A percentile compares a stretch with the other conserved stretches of the same genome.
Evolutionary conservation across 177 flowering plant species (phyloP).

Genomic region (Tripterygium wilfordii): DNA sequence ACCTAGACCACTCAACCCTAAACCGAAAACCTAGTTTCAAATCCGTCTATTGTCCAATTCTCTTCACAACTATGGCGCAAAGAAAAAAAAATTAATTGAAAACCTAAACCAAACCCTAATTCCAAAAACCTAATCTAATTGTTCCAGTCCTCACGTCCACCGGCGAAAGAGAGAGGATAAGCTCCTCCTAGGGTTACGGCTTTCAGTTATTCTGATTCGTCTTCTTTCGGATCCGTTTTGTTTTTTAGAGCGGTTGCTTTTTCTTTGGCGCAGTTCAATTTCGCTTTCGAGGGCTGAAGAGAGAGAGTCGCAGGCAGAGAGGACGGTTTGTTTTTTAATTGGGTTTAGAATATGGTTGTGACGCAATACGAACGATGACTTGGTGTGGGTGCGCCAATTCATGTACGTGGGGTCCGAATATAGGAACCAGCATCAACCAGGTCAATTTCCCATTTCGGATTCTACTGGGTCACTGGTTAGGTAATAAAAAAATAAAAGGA

Average conservation of each 20-base stretch:
- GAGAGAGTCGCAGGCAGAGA: slow-evolving; percentile 31
- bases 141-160: neutral
- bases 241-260: slow-evolving; percentile 15
- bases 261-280: slow-evolving; percentile 14
- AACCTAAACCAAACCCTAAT: slow-evolving; percentile 14
- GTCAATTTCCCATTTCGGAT: no score
- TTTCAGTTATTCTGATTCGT: slow-evolving; percentile 24
- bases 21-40: slow-evolving; percentile 9
- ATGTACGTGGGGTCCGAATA: no score
- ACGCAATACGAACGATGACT: no score
- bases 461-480: no score
- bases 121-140: neutral
- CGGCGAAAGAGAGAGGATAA: slow-evolving; percentile 7
- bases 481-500: no score
- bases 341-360: no score
- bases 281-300: slow-evolving; percentile 15
- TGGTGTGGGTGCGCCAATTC: no score
- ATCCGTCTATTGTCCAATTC: no score
- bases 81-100: no score
- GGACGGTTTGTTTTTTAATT: slow-evolving; percentile 22
- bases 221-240: slow-evolving; percentile 39
- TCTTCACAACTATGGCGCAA: no score
- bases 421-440: no score
- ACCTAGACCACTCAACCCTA: slow-evolving; percentile 24
- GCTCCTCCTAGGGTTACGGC: slow-evolving; percentile 53